A percentile compares a stretch with the other conserved stretches of the same genome.
Conservation (phyloP, 768 basidiomycete genomes). For the Tylopilus intermedius region DNA sequence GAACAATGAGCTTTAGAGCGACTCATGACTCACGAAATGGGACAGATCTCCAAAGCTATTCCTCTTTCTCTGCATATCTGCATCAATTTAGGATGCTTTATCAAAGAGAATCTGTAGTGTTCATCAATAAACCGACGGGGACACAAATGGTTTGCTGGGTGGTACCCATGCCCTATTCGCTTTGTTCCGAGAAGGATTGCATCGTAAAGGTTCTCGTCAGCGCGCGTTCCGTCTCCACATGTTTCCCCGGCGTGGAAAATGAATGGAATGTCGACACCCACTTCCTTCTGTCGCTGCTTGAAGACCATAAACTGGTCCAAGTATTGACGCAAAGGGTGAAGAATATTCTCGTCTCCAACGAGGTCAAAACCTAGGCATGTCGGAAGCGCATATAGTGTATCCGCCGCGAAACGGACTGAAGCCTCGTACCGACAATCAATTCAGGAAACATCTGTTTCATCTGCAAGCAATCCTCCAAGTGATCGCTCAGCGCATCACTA, state of each 20-base stretch:
- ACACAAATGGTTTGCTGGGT: background rate
- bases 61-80: constrained; percentile 56
- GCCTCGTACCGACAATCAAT: constrained; percentile 55
- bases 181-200: constrained; percentile 74
- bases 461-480: constrained; percentile 68
- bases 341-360: constrained; percentile 60
- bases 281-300: constrained; percentile 40
- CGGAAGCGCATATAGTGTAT: background rate
- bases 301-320: constrained; percentile 57
- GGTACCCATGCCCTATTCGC: constrained; percentile 72
- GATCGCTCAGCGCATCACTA: constrained; percentile 55
- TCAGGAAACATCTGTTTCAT: constrained; percentile 73
- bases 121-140: background rate
- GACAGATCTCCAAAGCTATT: constrained; percentile 72
- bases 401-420: background rate
- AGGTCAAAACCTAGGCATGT: constrained; percentile 40
- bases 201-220: constrained; percentile 70
- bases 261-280: constrained; percentile 60
- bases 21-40: constrained; percentile 60
- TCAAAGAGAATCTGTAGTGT: constrained; percentile 56
- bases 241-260: constrained; percentile 82
- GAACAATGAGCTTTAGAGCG: background rate
- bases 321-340: constrained; percentile 59
- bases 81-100: constrained; percentile 72
- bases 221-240: background rate